A percentile compares a stretch with the other conserved stretches of the same genome.
phyloP scores from a whole-genome alignment of 768 basidiomycete species.

The Phaeolepiota aurea region DNA sequence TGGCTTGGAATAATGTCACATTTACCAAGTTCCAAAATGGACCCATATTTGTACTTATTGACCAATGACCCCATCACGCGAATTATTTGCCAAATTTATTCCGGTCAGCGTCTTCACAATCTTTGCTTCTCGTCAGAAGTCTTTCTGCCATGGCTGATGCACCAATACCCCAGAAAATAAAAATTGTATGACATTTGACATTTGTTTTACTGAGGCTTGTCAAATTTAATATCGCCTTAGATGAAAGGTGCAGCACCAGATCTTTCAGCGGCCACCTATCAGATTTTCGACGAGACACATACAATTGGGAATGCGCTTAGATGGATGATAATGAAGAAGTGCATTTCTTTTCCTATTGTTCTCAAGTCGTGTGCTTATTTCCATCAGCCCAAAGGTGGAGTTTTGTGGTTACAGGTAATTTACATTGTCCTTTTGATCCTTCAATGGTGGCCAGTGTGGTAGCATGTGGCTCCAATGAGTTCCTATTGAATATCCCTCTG shows the following conservation, averaged over 20 bases:
- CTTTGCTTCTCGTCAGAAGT: no score
- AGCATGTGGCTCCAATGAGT: no score
- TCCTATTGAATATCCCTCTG: no score
- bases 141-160: conserved; percentile 31
- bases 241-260: conserved; percentile 78
- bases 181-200: conserved; percentile 26
- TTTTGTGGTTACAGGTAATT: conserved; percentile 93
- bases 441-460: background rate
- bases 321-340: conserved; percentile 99
- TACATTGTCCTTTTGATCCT: conserved; percentile 4
- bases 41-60: no score
- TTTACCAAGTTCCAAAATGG: no score
- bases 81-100: no score
- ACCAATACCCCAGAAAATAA: conserved; percentile 28
- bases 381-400: conserved; percentile 82
- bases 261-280: conserved; percentile 85
- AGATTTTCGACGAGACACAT: conserved; percentile 89
- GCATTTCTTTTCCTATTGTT: background rate
- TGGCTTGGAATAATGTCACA: no score
- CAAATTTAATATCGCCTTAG: conserved; percentile 32
- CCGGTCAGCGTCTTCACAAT: no score
- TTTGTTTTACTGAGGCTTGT: no score
- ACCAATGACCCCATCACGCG: no score
- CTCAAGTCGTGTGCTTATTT: conserved; percentile 5
- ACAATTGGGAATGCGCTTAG: conserved; percentile 91